These are phyloP conservation scores for Triangularia verruculosa DNA, from an alignment of 2,329 filamentous ascomycete genomes.

Conservation along the genomic window DNA sequence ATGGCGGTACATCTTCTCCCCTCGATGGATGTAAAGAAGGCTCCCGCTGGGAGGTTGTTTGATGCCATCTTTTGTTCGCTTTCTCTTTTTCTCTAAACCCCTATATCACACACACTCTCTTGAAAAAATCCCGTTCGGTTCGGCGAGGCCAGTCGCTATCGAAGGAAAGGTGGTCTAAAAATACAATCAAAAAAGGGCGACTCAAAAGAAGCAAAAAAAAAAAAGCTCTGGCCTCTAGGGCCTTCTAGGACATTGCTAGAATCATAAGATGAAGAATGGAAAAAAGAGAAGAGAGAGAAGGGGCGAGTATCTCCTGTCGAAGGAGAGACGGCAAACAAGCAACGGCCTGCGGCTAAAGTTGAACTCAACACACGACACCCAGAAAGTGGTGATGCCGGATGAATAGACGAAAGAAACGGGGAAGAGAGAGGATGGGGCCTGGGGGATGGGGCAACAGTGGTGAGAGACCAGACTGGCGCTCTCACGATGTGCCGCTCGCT, in stretches of 20 bases:
- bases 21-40: slow-evolving; percentile 48
- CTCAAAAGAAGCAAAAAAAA: slow-evolving; percentile 31
- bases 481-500: background rate
- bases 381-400: slow-evolving; percentile 30
- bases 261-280: slow-evolving; percentile 37
- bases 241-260: slow-evolving; percentile 36
- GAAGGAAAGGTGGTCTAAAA: slow-evolving; percentile 30
- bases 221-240: slow-evolving; percentile 38
- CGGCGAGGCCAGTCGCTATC: slow-evolving; percentile 46
- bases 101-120: background rate
- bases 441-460: slow-evolving; percentile 17
- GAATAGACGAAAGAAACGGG: slow-evolving; percentile 28
- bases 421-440: slow-evolving; percentile 20
- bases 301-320: slow-evolving; percentile 17
- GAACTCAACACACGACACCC: slow-evolving; percentile 20
- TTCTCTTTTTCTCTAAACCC: background rate
- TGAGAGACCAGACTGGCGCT: background rate
- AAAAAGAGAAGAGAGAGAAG: slow-evolving; percentile 22
- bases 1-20: slow-evolving; percentile 55
- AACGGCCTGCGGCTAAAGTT: slow-evolving; percentile 30
- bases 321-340: slow-evolving; percentile 25
- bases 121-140: slow-evolving; percentile 30
- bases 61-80: slow-evolving; percentile 40
- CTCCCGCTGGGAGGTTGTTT: slow-evolving; percentile 43
- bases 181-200: slow-evolving; percentile 32